Evolutionary conservation across 2,329 filamentous ascomycete genomes (phyloP), one percentile per base, ranked within the genome.

Genomic region (Myriosclerotinia scirpicola): DNA sequence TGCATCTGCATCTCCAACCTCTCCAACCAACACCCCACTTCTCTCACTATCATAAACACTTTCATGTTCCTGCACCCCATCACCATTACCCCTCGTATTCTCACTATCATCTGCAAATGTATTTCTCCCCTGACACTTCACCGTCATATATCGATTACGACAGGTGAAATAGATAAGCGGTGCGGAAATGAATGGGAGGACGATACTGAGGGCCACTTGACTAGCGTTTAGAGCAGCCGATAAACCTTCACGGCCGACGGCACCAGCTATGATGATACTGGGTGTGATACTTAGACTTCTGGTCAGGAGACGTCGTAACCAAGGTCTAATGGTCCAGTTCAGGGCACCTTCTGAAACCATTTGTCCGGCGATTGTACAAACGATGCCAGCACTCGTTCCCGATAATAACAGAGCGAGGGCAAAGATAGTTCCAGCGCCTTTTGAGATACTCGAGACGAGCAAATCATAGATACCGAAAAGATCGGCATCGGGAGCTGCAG

Each of bases 331-430:
- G 6, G 79, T 86, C 90, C 91, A 93, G 56, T 87, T 86, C 54
- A 96, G 77, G 68, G 92, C 91, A 8, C 92, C 92, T 76, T 96
- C 92, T 69, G 87, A 89, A 30, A 96, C 89, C 88, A 96, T 95
- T 77, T 96, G 92, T 0, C 92, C 92, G 0, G 92, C 86, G 71
- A 96, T 95, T 1, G 93, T 96, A 79, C 92, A 96, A 2, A 96
- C 89, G 46, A 96, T 91, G 7, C 92, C 92, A 0, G 92, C 92
- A 0, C 88, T 91, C 15, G 92, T 84, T 11, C 92, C 92, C 0
- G 90, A 93, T 0, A 96, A 84, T 0, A 96, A 83, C 1, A 96
- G 80, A 0, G 92, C 91, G 2, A 96, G 81, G 0, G 91, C 91
- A 70, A 96, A 96, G n/a, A 96, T 81, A 3, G 90, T 91, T 1